A percentile compares a stretch with the other conserved stretches of the same genome.
Evolutionary conservation across 2,329 filamentous ascomycete genomes (phyloP).

Genomic region (Fusarium tricinctum): DNA sequence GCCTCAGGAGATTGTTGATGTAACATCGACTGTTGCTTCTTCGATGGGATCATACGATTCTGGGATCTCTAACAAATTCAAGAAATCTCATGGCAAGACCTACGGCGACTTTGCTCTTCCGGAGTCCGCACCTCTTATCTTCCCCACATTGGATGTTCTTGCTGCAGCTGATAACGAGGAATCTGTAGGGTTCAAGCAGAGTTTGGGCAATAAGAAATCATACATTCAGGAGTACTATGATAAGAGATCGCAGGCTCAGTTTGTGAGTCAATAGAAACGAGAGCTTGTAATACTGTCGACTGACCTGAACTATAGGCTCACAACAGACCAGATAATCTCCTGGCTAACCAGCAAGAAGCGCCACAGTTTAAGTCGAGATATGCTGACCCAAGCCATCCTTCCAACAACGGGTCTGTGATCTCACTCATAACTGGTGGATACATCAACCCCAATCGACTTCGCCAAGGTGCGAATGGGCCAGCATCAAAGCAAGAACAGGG

Average conservation of each 20-base stretch:
- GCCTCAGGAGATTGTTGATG: slow-evolving; percentile 35
- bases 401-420: slow-evolving; percentile 15
- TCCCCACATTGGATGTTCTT: slow-evolving; percentile 20
- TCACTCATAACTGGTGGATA: slow-evolving; percentile 18
- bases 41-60: not conserved
- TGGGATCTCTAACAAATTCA: slow-evolving; percentile 9
- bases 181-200: slow-evolving; percentile 17
- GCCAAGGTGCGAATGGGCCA: not conserved
- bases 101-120: slow-evolving; percentile 56
- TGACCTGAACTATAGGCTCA: not conserved
- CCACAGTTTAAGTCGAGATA: slow-evolving; percentile 21
- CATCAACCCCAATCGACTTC: slow-evolving; percentile 5
- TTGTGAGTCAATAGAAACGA: not conserved
- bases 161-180: slow-evolving; percentile 15
- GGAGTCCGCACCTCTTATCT: slow-evolving; percentile 60
- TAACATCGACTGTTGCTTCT: slow-evolving; percentile 32
- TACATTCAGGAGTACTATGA: slow-evolving; percentile 20
- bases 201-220: not conserved
- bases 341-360: slow-evolving; percentile 17
- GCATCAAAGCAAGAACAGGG: not conserved
- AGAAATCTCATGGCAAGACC: slow-evolving; percentile 23
- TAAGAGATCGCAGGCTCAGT: slow-evolving; percentile 16
- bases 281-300: accelerated
- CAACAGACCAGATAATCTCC: slow-evolving; percentile 6
- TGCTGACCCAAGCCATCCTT: slow-evolving; percentile 16